A percentile compares a stretch with the other conserved stretches of the same genome.
Conservation (phyloP, 768 basidiomycete species). For the Pulveroboletus sp. region DNA sequence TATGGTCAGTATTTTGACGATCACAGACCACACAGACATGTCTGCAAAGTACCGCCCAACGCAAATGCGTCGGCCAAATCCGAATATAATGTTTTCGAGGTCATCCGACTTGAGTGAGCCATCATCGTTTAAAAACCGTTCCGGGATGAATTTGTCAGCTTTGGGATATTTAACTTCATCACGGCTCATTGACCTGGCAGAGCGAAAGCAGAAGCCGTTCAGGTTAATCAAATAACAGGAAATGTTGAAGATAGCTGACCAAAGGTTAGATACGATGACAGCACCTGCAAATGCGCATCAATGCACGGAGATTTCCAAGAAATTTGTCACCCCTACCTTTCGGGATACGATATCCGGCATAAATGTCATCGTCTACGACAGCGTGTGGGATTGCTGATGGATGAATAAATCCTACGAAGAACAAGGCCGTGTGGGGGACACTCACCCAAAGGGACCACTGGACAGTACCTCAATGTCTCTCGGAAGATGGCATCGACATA, state of each 20-base stretch:
- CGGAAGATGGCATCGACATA: constrained; percentile 20
- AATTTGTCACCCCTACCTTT: constrained; percentile 22
- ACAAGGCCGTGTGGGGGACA: not conserved
- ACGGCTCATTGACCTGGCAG: constrained; percentile 22
- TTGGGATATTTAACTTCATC: constrained; percentile 35
- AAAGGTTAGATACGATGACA: constrained; percentile 17
- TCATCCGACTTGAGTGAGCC: constrained; percentile 16
- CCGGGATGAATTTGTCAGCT: constrained; percentile 37
- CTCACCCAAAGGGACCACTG: constrained; percentile 18
- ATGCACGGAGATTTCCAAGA: too few species aligned
- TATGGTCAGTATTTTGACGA: constrained; percentile 16
- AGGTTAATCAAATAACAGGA: not conserved
- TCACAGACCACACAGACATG: constrained; percentile 21
- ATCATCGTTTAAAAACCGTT: constrained; percentile 36
- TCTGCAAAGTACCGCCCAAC: constrained; percentile 27
- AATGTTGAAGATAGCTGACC: constrained; percentile 3
- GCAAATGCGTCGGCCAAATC: constrained; percentile 32
- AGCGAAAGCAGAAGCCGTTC: not conserved
- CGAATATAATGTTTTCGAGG: constrained; percentile 14
- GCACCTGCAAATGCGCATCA: constrained; percentile 12
- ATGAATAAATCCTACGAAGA: not conserved
- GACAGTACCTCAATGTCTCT: constrained; percentile 16
- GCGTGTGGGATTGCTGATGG: constrained; percentile 28
- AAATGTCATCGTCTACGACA: constrained; percentile 40
- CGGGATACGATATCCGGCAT: constrained; percentile 51